A percentile compares a stretch with the other conserved stretches of the same genome.
phyloP scores from a whole-genome alignment of 1,284 basidiomycete genomes.

The Tylopilus sp. region DNA sequence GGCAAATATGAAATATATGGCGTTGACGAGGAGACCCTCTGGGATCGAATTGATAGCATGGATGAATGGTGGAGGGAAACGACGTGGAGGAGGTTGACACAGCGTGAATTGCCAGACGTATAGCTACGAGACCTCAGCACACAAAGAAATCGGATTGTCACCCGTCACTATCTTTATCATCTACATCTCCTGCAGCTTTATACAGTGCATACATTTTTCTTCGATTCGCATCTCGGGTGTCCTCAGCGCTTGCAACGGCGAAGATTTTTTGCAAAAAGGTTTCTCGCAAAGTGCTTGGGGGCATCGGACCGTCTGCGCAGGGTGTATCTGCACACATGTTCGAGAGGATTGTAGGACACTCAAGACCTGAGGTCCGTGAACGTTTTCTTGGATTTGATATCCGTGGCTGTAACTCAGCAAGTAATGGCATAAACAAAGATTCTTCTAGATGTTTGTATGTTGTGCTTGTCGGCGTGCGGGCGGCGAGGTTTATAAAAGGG shows the following conservation, averaged over 20 bases:
- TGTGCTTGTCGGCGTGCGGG: constrained; percentile 68
- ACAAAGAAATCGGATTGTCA: constrained; percentile 25
- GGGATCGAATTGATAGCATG: constrained; percentile 82
- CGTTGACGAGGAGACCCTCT: constrained; percentile 84
- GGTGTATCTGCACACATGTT: constrained; percentile 63
- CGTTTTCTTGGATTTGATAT: constrained; percentile 53
- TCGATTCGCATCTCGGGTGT: constrained; percentile 83
- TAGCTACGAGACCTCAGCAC: constrained; percentile 41
- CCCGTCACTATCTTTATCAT: constrained; percentile 49
- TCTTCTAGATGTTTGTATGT: constrained; percentile 79
- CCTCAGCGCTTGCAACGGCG: constrained; percentile 78
- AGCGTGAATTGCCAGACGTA: constrained; percentile 89
- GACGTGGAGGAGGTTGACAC: constrained; percentile 87
- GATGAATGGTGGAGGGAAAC: constrained; percentile 96
- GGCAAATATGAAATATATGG: constrained; percentile 92
- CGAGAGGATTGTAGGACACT: constrained; percentile 55
- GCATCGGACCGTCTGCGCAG: constrained; percentile 49
- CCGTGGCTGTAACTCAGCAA: constrained; percentile 56
- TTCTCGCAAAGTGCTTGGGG: constrained; percentile 59
- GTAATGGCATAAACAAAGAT: constrained; percentile 73
- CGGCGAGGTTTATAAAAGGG: constrained; percentile 79
- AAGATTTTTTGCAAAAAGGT: constrained; percentile 77
- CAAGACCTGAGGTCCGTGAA: constrained; percentile 45
- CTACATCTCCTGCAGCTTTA: constrained; percentile 71
- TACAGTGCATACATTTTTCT: constrained; percentile 87